A percentile compares a stretch with the other conserved stretches of the same genome.
Conservation (phyloP, 2,329 filamentous ascomycete species). For the Metarhizium brunneum region DNA sequence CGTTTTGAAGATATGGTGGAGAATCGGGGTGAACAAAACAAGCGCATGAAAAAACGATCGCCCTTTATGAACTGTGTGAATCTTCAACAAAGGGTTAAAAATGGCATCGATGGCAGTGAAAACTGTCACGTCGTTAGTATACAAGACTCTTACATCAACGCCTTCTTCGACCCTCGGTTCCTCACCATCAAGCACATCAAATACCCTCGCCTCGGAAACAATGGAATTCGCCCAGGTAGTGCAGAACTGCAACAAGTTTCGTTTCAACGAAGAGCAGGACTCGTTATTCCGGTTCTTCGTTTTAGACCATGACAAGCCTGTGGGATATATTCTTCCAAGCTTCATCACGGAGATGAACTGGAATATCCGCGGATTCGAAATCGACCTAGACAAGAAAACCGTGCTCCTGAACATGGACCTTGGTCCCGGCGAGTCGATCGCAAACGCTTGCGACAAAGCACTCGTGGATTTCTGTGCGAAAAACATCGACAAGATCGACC, state of each 20-base stretch:
- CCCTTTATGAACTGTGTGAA: neutral
- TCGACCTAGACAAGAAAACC: constrained; percentile 8
- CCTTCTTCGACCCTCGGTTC: neutral
- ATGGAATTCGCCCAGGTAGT: constrained; percentile 13
- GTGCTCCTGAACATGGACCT: constrained; percentile 13
- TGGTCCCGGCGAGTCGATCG: neutral
- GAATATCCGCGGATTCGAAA: constrained; percentile 11
- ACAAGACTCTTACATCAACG: neutral
- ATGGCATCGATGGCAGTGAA: neutral
- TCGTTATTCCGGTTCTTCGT: constrained; percentile 15
- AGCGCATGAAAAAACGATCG: too few relatives aligned
- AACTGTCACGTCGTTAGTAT: neutral
- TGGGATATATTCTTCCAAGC: constrained; percentile 17
- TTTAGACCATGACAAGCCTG: constrained; percentile 10
- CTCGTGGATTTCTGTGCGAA: constrained; percentile 15
- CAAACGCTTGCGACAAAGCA: constrained; percentile 1
- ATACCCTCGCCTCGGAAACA: neutral
- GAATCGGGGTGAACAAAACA: too few relatives aligned
- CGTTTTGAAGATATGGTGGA: neutral
- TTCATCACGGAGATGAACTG: constrained; percentile 13
- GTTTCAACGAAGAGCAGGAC: constrained; percentile 10
- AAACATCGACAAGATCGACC: constrained; percentile 17
- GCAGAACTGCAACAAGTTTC: constrained; percentile 15
- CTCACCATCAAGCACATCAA: neutral
- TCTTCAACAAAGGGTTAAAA: neutral